These are phyloP conservation scores for Trifolium dubium DNA, from an alignment of 306 rosid species.

Conservation along the genomic window DNA sequence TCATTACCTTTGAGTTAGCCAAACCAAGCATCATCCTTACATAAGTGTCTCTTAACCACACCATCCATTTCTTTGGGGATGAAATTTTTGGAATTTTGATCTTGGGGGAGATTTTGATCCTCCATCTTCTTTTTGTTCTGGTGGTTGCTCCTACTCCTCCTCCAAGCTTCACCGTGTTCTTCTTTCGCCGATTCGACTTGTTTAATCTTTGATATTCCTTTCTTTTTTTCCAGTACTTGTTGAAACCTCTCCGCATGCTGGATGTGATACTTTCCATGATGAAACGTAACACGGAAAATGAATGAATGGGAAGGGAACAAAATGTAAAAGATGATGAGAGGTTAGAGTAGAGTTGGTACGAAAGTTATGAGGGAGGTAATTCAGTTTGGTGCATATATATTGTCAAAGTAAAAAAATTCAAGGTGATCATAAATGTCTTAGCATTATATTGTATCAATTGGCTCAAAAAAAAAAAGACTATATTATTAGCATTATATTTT, in stretches of 20 bases:
- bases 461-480: too few species aligned
- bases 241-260: slow-evolving; percentile 48
- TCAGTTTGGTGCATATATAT: background rate
- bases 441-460: too few species aligned
- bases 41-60: slow-evolving; percentile 82
- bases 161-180: slow-evolving; percentile 44
- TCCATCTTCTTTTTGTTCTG: slow-evolving; percentile 45
- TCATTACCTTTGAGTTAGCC: slow-evolving; percentile 59
- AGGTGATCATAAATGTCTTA: too few species aligned
- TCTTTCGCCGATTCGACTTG: slow-evolving; percentile 40
- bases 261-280: slow-evolving; percentile 65
- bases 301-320: background rate
- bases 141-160: slow-evolving; percentile 41
- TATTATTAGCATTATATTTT: too few species aligned
- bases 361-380: slow-evolving; percentile 18
- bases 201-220: slow-evolving; percentile 56
- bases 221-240: slow-evolving; percentile 59
- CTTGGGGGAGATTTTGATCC: slow-evolving; percentile 60
- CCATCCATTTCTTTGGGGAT: slow-evolving; percentile 62
- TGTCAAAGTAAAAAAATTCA: background rate
- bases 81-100: slow-evolving; percentile 47
- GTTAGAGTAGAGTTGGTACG: slow-evolving; percentile 39
- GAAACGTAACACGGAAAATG: background rate
- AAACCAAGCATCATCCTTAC: slow-evolving; percentile 71
- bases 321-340: background rate